Percentiles rank a stretch among this genome's conserved stretches.
phyloP scores from a whole-genome alignment of 1,139 yeast genomes.

The Saccharomyces hybrid region DNA sequence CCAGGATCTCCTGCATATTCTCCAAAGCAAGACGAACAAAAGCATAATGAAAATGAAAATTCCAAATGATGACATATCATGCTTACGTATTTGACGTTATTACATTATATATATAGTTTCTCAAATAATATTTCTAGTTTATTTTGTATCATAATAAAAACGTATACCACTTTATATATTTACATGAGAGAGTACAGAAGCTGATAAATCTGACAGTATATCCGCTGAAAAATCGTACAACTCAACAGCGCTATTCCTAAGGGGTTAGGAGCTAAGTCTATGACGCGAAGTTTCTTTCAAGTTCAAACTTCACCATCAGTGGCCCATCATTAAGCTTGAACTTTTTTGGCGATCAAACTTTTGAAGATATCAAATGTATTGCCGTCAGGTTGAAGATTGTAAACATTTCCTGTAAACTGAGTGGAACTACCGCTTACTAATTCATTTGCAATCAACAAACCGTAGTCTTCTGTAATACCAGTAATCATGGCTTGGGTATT shows the following conservation, averaged over 20 bases:
- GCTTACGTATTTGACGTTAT: constrained; percentile 3
- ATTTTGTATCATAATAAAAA: constrained; percentile 3
- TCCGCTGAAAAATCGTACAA: background rate
- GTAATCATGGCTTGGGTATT: constrained; percentile 54
- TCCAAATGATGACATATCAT: constrained; percentile 2
- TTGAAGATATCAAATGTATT: constrained; percentile 92
- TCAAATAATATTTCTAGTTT: constrained; percentile 2
- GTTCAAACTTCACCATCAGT: background rate
- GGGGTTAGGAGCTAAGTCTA: background rate
- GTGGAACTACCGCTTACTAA: constrained; percentile 36
- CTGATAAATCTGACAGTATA: background rate
- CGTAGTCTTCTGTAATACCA: constrained; percentile 82
- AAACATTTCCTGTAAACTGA: constrained; percentile 44
- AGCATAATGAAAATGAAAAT: constrained; percentile 13
- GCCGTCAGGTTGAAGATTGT: constrained; percentile 90
- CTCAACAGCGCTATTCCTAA: background rate
- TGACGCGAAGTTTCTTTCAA: background rate
- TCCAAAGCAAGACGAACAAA: constrained; percentile 38
- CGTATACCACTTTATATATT: background rate
- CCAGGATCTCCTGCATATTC: constrained; percentile 48
- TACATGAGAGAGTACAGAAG: background rate
- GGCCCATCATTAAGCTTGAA: background rate
- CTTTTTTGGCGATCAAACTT: constrained; percentile 74
- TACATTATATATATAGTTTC: background rate
- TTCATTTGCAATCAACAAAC: constrained; percentile 72